Conservation (phyloP, 441 rosid species). For the Pelargonium fulgidum region DNA sequence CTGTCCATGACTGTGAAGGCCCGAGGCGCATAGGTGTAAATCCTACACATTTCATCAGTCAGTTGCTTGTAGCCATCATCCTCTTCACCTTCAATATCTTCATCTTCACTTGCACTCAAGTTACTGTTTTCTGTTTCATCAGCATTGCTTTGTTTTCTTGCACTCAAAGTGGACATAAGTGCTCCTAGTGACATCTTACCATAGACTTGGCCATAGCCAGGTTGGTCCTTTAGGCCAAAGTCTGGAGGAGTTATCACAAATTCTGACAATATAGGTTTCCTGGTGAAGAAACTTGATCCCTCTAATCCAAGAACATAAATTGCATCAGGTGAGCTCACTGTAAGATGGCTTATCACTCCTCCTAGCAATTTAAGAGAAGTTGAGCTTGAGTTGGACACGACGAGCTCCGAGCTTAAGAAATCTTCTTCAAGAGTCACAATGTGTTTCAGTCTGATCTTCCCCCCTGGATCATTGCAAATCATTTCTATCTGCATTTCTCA, state of each 20-base stretch:
- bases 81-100: slow-evolving; percentile 57
- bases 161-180: slow-evolving; percentile 15
- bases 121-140: slow-evolving; percentile 10
- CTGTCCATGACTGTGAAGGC: slow-evolving; percentile 65
- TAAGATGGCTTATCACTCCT: slow-evolving; percentile 56
- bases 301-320: slow-evolving; percentile 63
- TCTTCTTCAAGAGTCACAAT: slow-evolving; percentile 45
- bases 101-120: slow-evolving; percentile 21
- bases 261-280: slow-evolving; percentile 34
- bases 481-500: slow-evolving; percentile 52
- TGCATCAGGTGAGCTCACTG: slow-evolving; percentile 83
- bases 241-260: slow-evolving; percentile 46
- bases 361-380: slow-evolving; percentile 40
- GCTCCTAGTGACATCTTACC: slow-evolving; percentile 21
- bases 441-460: slow-evolving; percentile 46
- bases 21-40: slow-evolving; percentile 70
- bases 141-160: slow-evolving; percentile 15
- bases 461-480: slow-evolving; percentile 37
- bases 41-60: slow-evolving; percentile 63
- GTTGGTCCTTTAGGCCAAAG: slow-evolving; percentile 14
- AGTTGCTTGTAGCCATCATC: slow-evolving; percentile 54
- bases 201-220: slow-evolving; percentile 22
- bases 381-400: slow-evolving; percentile 37
- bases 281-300: slow-evolving; percentile 48
- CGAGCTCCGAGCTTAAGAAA: slow-evolving; percentile 49